Percentiles rank a stretch among this genome's conserved stretches.
These are phyloP conservation scores for Monotropa hypopitys DNA, from an alignment of 179 eudicot genomes.

Conservation along the genomic window DNA sequence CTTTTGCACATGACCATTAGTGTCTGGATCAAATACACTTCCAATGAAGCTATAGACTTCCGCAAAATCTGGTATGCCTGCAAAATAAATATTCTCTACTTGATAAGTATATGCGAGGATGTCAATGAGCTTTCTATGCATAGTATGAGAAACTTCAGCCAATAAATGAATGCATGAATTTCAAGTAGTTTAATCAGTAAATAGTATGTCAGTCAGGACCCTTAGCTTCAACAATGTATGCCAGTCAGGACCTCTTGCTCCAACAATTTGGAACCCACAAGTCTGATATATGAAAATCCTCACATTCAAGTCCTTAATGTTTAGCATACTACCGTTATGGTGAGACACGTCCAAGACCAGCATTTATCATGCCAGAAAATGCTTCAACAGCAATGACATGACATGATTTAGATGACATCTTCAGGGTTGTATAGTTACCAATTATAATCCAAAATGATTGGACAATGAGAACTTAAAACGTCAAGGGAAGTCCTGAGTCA, in stretches of 20 bases:
- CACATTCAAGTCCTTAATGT: neutral
- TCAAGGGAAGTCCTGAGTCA: neutral
- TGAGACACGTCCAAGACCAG: neutral
- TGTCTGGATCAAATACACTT: conserved; percentile 82
- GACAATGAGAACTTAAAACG: neutral
- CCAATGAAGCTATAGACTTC: conserved; percentile 94
- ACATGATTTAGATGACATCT: neutral
- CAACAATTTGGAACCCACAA: neutral
- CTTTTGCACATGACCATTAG: conserved; percentile 61
- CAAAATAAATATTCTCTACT: conserved; percentile 1
- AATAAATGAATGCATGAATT: neutral
- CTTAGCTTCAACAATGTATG: neutral
- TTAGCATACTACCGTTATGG: neutral
- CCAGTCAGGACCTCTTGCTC: neutral
- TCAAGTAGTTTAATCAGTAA: neutral
- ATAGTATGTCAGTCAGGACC: neutral
- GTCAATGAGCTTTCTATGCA: neutral
- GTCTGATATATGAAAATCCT: neutral
- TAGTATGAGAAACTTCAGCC: neutral
- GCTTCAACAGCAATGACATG: neutral
- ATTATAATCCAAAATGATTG: neutral
- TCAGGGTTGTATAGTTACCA: neutral
- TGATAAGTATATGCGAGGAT: neutral
- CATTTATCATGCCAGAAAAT: neutral
- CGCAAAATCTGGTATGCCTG: conserved; percentile 85